Conservation (phyloP, 176 grass and related monocot species). For the Lolium perenne region DNA sequence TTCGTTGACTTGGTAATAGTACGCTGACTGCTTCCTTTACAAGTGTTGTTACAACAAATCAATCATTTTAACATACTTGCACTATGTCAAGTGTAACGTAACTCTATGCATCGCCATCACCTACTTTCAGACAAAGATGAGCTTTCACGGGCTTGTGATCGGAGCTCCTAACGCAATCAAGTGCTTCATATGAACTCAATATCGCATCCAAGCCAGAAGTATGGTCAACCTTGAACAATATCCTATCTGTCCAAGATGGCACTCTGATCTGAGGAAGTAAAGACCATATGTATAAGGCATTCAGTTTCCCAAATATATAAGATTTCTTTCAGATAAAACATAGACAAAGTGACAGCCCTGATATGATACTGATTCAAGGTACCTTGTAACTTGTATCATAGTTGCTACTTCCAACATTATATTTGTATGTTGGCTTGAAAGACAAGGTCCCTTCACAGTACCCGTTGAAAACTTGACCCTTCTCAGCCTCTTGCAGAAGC, state of each 20-base stretch:
- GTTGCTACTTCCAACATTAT: constrained; percentile 57
- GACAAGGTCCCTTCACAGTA: constrained; percentile 64
- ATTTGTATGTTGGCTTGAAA: constrained; percentile 82
- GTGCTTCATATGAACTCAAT: constrained; percentile 63
- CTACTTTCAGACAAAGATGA: constrained; percentile 66
- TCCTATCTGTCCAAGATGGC: constrained; percentile 79
- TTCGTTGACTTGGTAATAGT: background rate
- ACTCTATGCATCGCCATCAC: background rate
- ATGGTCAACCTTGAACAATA: constrained; percentile 72
- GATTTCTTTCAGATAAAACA: background rate
- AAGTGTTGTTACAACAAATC: constrained; percentile 27
- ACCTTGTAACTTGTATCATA: constrained; percentile 78
- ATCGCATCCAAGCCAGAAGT: constrained; percentile 62
- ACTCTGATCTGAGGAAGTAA: constrained; percentile 58
- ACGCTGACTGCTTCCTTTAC: background rate
- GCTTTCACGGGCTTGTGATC: constrained; percentile 74
- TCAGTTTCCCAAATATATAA: background rate
- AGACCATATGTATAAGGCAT: background rate
- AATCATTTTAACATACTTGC: background rate
- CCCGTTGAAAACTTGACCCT: constrained; percentile 70
- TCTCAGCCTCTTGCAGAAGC: constrained; percentile 69
- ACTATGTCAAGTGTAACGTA: background rate
- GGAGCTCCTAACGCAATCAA: constrained; percentile 62
- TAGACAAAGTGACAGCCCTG: background rate
- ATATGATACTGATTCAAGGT: background rate